Conservation (phyloP, 225 moss, liverwort and hornwort genomes). For the Bryum argenteum region DNA sequence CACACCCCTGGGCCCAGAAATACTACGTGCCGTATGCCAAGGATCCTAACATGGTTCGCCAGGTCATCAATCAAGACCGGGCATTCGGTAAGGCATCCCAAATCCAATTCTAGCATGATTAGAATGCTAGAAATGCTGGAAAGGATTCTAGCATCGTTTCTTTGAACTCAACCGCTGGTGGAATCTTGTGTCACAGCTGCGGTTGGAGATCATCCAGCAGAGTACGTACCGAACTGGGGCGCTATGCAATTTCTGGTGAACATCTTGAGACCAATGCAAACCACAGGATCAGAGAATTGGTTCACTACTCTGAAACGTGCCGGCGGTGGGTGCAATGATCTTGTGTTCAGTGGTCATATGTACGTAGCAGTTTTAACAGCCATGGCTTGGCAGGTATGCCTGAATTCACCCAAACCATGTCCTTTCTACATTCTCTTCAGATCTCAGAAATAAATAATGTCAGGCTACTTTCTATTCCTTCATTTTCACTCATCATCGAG, state of each 20-base stretch:
- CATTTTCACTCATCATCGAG: too few relatives aligned
- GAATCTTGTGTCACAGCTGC: constrained; percentile 51
- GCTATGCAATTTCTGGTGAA: constrained; percentile 90
- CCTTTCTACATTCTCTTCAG: too few relatives aligned
- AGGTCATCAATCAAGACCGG: constrained; percentile 62
- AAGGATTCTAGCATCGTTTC: not conserved
- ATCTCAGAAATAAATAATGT: too few relatives aligned
- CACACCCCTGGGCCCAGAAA: constrained; percentile 95
- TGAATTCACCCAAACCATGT: too few relatives aligned
- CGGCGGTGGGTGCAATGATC: constrained; percentile 95
- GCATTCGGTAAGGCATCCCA: constrained; percentile 58
- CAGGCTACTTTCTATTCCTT: too few relatives aligned
- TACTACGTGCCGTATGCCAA: constrained; percentile 78
- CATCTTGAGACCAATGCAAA: constrained; percentile 81
- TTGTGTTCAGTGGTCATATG: constrained; percentile 95
- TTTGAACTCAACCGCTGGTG: constrained; percentile 1
- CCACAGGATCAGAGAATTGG: constrained; percentile 73
- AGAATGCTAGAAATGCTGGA: too few relatives aligned
- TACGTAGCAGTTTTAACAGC: constrained; percentile 91
- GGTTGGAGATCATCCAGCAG: constrained; percentile 69
- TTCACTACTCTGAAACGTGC: constrained; percentile 87
- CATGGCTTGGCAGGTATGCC: constrained; percentile 91
- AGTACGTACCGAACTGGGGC: constrained; percentile 90
- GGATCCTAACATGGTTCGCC: constrained; percentile 67
- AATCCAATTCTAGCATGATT: not conserved